phyloP scores from a whole-genome alignment of 208 protist genomes.

The Wallacemonas sp. region DNA sequence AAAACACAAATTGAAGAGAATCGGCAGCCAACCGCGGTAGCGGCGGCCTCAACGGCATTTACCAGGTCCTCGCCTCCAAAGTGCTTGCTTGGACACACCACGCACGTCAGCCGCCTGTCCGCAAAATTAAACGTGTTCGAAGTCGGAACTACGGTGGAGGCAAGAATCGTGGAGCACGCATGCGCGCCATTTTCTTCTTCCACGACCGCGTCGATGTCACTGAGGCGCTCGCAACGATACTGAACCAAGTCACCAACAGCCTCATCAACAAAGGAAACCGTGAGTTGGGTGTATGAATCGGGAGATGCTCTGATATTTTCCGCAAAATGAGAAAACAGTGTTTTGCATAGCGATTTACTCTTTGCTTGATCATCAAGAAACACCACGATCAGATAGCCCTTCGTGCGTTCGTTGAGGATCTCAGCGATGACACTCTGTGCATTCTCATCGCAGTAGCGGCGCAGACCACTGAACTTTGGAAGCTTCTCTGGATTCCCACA shows the following conservation, averaged over 20 bases:
- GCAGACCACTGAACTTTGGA: slow-evolving; percentile 24
- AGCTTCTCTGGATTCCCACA: slow-evolving; percentile 24
- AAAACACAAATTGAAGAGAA: slow-evolving; percentile 44
- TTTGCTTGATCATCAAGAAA: slow-evolving; percentile 25
- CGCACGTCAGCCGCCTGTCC: slow-evolving; percentile 41
- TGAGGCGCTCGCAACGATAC: slow-evolving; percentile 56
- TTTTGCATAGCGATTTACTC: slow-evolving; percentile 37
- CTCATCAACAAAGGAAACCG: slow-evolving; percentile 64
- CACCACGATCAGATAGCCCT: slow-evolving; percentile 39
- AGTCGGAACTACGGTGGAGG: slow-evolving; percentile 38
- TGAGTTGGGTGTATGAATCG: slow-evolving; percentile 45
- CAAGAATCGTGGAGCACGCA: slow-evolving; percentile 42
- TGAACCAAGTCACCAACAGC: slow-evolving; percentile 42
- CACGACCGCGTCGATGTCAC: slow-evolving; percentile 54
- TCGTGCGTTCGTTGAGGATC: slow-evolving; percentile 28
- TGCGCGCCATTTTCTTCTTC: slow-evolving; percentile 48
- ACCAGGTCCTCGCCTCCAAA: slow-evolving; percentile 30
- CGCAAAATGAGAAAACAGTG: slow-evolving; percentile 47
- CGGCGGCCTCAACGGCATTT: slow-evolving; percentile 31
- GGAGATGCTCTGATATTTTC: slow-evolving; percentile 21
- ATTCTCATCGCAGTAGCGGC: slow-evolving; percentile 21
- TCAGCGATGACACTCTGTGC: slow-evolving; percentile 30
- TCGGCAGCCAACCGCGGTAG: slow-evolving; percentile 34
- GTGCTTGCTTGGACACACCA: slow-evolving; percentile 32
- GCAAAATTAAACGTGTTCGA: slow-evolving; percentile 48